Conservation (phyloP, 2,329 filamentous ascomycete genomes). For the Colletotrichum falcatum region DNA sequence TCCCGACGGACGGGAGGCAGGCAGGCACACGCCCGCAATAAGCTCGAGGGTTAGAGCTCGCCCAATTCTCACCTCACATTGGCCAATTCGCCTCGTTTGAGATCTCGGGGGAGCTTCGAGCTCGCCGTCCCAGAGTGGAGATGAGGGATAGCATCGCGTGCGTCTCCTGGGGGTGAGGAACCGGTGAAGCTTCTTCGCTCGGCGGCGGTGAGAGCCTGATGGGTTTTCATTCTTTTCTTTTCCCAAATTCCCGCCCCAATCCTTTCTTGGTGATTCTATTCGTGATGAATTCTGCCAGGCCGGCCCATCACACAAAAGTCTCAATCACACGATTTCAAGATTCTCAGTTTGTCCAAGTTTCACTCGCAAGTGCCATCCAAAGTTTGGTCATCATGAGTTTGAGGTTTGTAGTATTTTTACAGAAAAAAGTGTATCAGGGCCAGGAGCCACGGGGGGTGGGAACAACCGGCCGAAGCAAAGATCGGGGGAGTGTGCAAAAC, state of each 20-base stretch:
- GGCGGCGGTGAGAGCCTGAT: slow-evolving; percentile 1
- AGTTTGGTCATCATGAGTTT: slow-evolving; percentile 12
- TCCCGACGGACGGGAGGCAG: slow-evolving; percentile 20
- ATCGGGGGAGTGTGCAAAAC: slow-evolving; percentile 28
- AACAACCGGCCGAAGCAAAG: slow-evolving; percentile 12
- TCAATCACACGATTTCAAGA: too few species aligned
- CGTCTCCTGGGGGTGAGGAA: not conserved
- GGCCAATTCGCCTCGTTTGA: slow-evolving; percentile 35
- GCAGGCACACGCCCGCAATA: slow-evolving; percentile 12
- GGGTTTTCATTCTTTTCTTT: not conserved
- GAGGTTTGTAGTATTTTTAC: slow-evolving; percentile 42
- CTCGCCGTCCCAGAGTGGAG: slow-evolving; percentile 18
- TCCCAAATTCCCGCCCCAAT: not conserved
- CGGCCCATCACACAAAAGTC: too few species aligned
- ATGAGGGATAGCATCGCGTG: not conserved
- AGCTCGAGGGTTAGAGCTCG: slow-evolving; percentile 19
- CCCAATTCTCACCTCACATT: slow-evolving; percentile 37
- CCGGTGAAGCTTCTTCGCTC: not conserved
- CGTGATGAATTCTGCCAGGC: not conserved
- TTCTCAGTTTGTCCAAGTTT: not conserved
- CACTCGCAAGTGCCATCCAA: not conserved
- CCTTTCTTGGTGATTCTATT: not conserved
- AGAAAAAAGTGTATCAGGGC: slow-evolving; percentile 41
- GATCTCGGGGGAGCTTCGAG: slow-evolving; percentile 14
- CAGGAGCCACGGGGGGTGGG: slow-evolving; percentile 39